Conservation (phyloP, 2,329 filamentous ascomycete genomes). For the Phyllosticta citrichinensis region DNA sequence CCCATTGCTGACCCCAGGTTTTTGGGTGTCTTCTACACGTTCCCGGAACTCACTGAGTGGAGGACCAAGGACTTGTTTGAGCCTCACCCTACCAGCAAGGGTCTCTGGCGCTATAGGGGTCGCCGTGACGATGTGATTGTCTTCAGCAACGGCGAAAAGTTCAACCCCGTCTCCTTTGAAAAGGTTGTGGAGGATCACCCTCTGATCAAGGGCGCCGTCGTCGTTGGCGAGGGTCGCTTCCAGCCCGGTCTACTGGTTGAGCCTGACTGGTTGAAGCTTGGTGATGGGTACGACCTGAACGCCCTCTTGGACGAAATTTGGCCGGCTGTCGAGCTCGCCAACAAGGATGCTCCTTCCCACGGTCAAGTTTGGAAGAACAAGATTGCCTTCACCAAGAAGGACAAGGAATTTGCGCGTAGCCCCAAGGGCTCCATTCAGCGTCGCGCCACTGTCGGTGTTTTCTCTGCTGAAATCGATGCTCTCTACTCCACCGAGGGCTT, state of each 20-base stretch:
- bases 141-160: constrained; percentile 16
- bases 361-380: constrained; percentile 34
- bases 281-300: constrained; percentile 8
- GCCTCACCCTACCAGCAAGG: constrained; percentile 10
- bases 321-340: constrained; percentile 35
- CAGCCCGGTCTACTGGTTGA: constrained; percentile 24
- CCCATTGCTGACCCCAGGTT: constrained; percentile 2
- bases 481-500: constrained; percentile 27
- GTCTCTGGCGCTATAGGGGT: constrained; percentile 15
- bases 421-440: constrained; percentile 39
- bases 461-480: constrained; percentile 36
- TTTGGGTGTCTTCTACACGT: constrained; percentile 15
- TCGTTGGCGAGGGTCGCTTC: constrained; percentile 22
- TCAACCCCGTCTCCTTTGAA: constrained; percentile 17
- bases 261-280: constrained; percentile 11
- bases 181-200: constrained; percentile 17
- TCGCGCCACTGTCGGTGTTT: constrained; percentile 30
- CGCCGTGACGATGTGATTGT: constrained; percentile 17
- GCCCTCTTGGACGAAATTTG: constrained; percentile 35
- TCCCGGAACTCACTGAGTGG: constrained; percentile 12
- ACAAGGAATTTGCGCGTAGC: constrained; percentile 36
- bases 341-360: constrained; percentile 31
- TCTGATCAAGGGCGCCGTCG: constrained; percentile 20
- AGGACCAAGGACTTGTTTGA: constrained; percentile 15
- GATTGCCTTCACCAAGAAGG: constrained; percentile 31